Conservation (phyloP, 2,329 filamentous ascomycete species). For the Fusarium subglutinans region DNA sequence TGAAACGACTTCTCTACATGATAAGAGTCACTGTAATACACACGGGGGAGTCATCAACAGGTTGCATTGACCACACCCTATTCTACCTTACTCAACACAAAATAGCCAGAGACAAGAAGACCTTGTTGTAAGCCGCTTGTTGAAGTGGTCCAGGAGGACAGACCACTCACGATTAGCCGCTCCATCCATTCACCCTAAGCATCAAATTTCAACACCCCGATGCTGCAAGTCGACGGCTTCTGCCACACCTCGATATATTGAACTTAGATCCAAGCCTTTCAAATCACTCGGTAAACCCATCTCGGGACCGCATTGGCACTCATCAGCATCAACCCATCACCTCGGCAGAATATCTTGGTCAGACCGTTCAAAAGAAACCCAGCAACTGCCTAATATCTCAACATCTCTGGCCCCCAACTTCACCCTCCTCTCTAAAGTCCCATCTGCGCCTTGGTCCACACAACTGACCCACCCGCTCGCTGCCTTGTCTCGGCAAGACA, state of each 20-base stretch:
- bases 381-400: not conserved
- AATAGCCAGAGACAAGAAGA: constrained; percentile 10
- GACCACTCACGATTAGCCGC: constrained; percentile 26
- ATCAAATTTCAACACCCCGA: constrained; percentile 7
- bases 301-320: constrained; percentile 1
- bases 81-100: constrained; percentile 16
- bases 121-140: not conserved
- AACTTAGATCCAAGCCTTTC: not conserved
- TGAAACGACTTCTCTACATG: constrained; percentile 3
- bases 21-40: not conserved
- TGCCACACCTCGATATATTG: constrained; percentile 17
- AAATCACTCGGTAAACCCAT: not conserved
- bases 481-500: constrained; percentile 25
- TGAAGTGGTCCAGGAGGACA: constrained; percentile 1
- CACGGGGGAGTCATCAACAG: not conserved
- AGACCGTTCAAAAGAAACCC: not conserved
- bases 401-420: constrained; percentile 24
- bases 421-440: constrained; percentile 14
- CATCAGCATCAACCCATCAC: not conserved
- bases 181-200: constrained; percentile 23
- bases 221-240: constrained; percentile 4
- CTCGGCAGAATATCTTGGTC: constrained; percentile 1
- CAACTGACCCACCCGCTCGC: constrained; percentile 29
- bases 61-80: constrained; percentile 43
- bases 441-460: constrained; percentile 30